A percentile compares a stretch with the other conserved stretches of the same genome.
phyloP scores from a whole-genome alignment of 1,284 basidiomycete genomes.

The Pholiota adiposa region DNA sequence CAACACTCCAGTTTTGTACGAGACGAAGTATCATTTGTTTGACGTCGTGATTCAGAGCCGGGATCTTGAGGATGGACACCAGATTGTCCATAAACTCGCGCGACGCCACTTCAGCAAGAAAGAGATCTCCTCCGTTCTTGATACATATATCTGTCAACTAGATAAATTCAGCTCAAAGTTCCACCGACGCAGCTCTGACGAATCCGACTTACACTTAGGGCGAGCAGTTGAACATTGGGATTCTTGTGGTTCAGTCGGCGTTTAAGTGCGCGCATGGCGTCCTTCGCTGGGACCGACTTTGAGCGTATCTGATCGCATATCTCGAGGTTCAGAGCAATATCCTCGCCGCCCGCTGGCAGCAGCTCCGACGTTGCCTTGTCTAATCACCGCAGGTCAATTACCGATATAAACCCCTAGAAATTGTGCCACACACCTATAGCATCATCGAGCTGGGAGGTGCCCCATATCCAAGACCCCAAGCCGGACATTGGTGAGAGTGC shows the following conservation, averaged over 20 bases:
- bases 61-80: conserved; percentile 79
- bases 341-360: conserved; percentile 80
- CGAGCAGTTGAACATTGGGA: conserved; percentile 92
- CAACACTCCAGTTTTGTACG: conserved; percentile 92
- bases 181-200: not conserved
- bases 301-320: conserved; percentile 97
- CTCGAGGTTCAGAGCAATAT: conserved; percentile 93
- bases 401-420: conserved; percentile 3
- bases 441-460: conserved; percentile 76
- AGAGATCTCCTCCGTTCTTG: conserved; percentile 97
- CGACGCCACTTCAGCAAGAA: conserved; percentile 83
- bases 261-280: conserved; percentile 90
- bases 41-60: conserved; percentile 80
- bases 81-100: conserved; percentile 95
- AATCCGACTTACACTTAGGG: conserved; percentile 74
- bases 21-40: conserved; percentile 80
- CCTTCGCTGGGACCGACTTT: conserved; percentile 84
- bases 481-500: conserved; percentile 34
- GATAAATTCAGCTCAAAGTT: not conserved
- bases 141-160: conserved; percentile 92
- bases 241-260: conserved; percentile 92
- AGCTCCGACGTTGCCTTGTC: conserved; percentile 93
- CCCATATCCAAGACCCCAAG: conserved; percentile 69
- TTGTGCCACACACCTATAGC: conserved; percentile 61
- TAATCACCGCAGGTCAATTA: conserved; percentile 32